Conservation (phyloP, 2,329 filamentous ascomycete genomes). For the Aspergillus sp. region DNA sequence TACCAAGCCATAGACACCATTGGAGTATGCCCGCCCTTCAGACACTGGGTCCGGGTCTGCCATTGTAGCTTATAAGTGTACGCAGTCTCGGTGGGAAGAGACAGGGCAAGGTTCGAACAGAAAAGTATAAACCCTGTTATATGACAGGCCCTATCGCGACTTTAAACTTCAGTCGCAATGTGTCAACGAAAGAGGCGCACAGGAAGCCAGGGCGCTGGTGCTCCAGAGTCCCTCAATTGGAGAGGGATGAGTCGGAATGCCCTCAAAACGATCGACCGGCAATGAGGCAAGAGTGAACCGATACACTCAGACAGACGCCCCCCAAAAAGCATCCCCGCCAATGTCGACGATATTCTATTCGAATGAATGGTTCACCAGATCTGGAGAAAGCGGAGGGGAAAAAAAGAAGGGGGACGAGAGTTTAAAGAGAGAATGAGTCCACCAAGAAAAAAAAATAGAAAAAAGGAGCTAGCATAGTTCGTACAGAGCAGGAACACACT, state of each 20-base stretch:
- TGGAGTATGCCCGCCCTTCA: conserved; percentile 3
- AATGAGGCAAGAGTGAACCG: conserved; percentile 6
- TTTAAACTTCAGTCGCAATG: neutral
- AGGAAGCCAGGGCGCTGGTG: neutral
- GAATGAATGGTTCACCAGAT: neutral
- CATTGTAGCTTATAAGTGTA: conserved; percentile 6
- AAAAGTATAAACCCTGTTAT: neutral
- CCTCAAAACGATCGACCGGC: neutral
- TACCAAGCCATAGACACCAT: neutral
- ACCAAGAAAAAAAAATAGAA: neutral
- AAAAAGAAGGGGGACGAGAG: neutral
- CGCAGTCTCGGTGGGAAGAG: neutral
- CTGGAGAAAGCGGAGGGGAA: neutral
- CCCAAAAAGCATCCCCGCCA: conserved; percentile 11
- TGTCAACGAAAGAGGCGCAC: neutral
- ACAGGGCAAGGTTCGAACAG: neutral
- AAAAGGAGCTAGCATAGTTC: neutral
- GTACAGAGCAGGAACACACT: neutral
- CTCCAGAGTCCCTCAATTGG: neutral
- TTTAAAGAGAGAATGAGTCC: neutral
- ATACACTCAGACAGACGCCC: conserved; percentile 7
- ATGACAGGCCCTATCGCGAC: neutral
- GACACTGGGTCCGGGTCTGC: neutral
- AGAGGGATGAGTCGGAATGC: neutral
- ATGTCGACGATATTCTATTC: neutral